Conservation (phyloP, 306 rosid genomes). For the Geum urbanum region DNA sequence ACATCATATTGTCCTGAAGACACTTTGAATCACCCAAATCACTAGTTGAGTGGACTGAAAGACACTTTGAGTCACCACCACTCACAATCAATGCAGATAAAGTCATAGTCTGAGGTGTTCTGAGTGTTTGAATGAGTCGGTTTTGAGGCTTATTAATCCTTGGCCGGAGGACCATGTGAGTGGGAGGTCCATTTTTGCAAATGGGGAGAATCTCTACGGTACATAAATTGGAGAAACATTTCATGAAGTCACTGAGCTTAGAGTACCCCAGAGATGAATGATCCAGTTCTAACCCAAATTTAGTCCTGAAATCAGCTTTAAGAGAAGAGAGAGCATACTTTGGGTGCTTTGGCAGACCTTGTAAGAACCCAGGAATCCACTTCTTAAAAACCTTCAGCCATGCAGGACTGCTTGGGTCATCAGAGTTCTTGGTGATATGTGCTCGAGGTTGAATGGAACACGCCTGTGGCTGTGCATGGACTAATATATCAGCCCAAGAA, state of each 20-base stretch:
- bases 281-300: slow-evolving; percentile 36
- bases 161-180: slow-evolving; percentile 35
- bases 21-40: slow-evolving; percentile 1
- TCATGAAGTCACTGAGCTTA: slow-evolving; percentile 40
- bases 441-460: slow-evolving; percentile 17
- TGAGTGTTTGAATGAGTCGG: not conserved
- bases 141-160: slow-evolving; percentile 12
- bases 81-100: not conserved
- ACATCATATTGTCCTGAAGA: not conserved
- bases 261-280: slow-evolving; percentile 37
- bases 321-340: slow-evolving; percentile 42
- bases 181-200: slow-evolving; percentile 24
- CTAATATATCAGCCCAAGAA: slow-evolving; percentile 23
- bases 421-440: not conserved
- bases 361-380: slow-evolving; percentile 37
- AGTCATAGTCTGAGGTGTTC: not conserved
- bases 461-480: slow-evolving; percentile 8
- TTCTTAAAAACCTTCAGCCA: slow-evolving; percentile 40
- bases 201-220: slow-evolving; percentile 22
- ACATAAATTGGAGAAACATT: slow-evolving; percentile 31
- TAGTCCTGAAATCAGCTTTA: slow-evolving; percentile 33
- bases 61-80: slow-evolving; percentile 4
- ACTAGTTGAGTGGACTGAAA: not conserved
- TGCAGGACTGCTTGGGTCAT: slow-evolving; percentile 19
- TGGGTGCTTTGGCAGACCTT: slow-evolving; percentile 23